Evolutionary conservation across 2,329 filamentous ascomycete species (phyloP).

Genomic region (Pyricularia sp.): DNA sequence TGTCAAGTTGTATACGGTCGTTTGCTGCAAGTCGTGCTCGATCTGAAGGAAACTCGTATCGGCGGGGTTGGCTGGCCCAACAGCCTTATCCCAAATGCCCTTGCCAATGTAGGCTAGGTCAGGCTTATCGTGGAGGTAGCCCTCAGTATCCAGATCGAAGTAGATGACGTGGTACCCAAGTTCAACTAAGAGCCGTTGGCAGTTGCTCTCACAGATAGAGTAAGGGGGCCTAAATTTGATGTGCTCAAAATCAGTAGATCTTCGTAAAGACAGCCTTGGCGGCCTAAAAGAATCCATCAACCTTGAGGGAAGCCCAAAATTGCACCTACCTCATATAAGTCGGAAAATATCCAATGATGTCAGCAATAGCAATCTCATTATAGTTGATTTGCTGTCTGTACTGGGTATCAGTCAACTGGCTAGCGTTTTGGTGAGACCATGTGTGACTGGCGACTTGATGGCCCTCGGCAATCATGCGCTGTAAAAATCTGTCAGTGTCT

Average conservation of each 20-base stretch:
- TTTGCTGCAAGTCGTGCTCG: conserved; percentile 39
- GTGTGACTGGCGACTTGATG: conserved; percentile 40
- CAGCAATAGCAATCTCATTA: conserved; percentile 34
- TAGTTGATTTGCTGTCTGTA: conserved; percentile 29
- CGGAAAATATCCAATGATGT: conserved; percentile 33
- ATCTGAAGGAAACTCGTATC: conserved; percentile 34
- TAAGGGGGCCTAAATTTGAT: conserved; percentile 23
- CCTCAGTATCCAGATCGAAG: conserved; percentile 26
- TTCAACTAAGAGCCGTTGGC: conserved; percentile 18
- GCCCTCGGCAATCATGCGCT: conserved; percentile 32
- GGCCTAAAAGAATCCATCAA: too few species aligned
- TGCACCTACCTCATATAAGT: conserved; percentile 29
- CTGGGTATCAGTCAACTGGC: conserved; percentile 21
- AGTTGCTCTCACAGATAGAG: conserved; percentile 24
- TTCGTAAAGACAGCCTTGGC: background rate
- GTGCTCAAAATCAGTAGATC: conserved; percentile 15
- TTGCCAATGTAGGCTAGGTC: conserved; percentile 23
- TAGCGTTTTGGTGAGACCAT: conserved; percentile 34
- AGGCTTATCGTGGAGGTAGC: conserved; percentile 21
- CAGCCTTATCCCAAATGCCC: conserved; percentile 20
- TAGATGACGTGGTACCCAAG: conserved; percentile 27
- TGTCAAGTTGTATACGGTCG: conserved; percentile 36
- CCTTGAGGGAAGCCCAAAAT: background rate
- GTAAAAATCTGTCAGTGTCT: conserved; percentile 14
- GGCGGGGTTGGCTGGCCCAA: conserved; percentile 13